phyloP scores from a whole-genome alignment of 805 yeast genomes.

The Kuraishia hungarica region DNA sequence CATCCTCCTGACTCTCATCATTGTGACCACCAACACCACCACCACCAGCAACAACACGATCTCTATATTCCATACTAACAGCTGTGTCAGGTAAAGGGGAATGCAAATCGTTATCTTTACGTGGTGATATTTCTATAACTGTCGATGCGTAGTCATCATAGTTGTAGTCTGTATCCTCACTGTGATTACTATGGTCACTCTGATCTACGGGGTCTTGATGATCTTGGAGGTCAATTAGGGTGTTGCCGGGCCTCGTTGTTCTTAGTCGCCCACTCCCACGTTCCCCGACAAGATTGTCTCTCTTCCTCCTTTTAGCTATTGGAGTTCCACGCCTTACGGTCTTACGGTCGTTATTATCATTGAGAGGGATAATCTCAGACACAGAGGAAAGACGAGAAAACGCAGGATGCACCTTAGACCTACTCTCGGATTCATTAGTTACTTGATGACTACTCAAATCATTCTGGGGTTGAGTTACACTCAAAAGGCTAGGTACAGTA shows the following conservation, averaged over 20 bases:
- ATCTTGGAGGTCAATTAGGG: background rate
- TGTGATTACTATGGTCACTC: background rate
- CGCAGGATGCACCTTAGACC: background rate
- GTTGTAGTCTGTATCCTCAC: background rate
- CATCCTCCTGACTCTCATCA: too few species aligned
- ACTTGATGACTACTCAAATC: too few species aligned
- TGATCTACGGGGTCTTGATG: background rate
- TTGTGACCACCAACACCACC: too few species aligned
- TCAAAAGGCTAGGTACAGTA: too few species aligned
- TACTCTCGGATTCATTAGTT: too few species aligned
- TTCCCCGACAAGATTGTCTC: background rate
- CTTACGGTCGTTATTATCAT: background rate
- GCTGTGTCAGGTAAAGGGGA: background rate
- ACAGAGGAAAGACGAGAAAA: background rate
- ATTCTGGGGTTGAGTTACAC: too few species aligned
- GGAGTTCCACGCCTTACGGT: background rate
- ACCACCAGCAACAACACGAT: background rate
- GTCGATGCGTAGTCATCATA: constrained; percentile 1
- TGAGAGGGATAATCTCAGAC: background rate
- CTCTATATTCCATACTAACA: background rate
- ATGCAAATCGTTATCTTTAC: background rate
- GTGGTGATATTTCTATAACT: background rate
- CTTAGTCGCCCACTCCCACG: too few species aligned
- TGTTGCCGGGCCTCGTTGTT: too few species aligned
- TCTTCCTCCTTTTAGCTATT: background rate